Evolutionary conservation across 768 basidiomycete species (phyloP).

Genomic region (Neoboletus brunneissimus): DNA sequence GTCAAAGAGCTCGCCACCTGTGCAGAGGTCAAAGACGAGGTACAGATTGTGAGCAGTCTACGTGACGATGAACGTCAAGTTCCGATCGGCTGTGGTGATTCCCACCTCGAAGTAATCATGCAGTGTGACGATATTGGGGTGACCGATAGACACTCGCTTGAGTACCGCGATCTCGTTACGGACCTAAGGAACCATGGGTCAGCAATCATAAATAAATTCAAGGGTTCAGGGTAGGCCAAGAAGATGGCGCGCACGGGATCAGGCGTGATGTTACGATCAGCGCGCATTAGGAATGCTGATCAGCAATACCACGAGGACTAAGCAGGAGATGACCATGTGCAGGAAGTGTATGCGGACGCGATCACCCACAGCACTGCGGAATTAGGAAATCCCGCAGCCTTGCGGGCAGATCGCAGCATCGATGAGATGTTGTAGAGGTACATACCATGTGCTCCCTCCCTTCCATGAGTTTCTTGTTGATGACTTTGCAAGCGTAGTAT

Average conservation of each 20-base stretch:
- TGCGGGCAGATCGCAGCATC: constrained; percentile 6
- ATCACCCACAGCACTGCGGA: constrained; percentile 4
- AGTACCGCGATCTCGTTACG: constrained; percentile 96
- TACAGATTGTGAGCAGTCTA: constrained; percentile 92
- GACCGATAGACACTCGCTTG: constrained; percentile 88
- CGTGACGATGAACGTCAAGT: neutral
- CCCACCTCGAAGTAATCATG: constrained; percentile 93
- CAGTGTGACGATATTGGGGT: constrained; percentile 87
- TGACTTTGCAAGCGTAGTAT: constrained; percentile 99
- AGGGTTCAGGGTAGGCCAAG: constrained; percentile 16
- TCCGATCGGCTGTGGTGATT: neutral
- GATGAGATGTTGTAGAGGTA: constrained; percentile 6
- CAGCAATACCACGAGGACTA: neutral
- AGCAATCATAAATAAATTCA: constrained; percentile 4
- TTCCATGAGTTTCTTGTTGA: constrained; percentile 99
- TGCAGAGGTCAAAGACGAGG: constrained; percentile 94
- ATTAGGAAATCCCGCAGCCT: neutral
- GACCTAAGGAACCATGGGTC: constrained; percentile 50
- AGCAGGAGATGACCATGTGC: neutral
- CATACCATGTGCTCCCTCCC: constrained; percentile 96
- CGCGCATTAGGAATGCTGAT: constrained; percentile 10
- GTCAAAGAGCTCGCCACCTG: constrained; percentile 98
- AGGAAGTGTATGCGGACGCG: neutral
- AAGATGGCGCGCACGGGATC: neutral
- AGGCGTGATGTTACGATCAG: constrained; percentile 14